Percentiles rank a stretch among this genome's conserved stretches.
Conservation (phyloP, 2,329 filamentous ascomycete species). For the Xenoacremonium recifei region DNA sequence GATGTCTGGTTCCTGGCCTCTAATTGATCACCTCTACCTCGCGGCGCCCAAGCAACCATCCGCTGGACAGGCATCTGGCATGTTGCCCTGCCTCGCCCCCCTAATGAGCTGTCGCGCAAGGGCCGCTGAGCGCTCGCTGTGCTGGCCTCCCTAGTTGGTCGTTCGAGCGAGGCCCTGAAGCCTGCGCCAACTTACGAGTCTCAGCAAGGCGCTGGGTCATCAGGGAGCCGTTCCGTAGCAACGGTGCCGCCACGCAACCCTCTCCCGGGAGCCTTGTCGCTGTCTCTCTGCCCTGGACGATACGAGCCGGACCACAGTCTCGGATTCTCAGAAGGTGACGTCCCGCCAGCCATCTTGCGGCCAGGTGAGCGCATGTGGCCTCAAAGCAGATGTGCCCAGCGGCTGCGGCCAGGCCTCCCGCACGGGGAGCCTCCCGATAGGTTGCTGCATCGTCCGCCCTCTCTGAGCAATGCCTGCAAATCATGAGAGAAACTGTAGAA, state of each 20-base stretch:
- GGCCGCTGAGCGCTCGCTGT: constrained; percentile 6
- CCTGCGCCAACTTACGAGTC: constrained; percentile 12
- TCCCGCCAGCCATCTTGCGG: constrained; percentile 10
- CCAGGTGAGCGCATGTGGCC: constrained; percentile 1
- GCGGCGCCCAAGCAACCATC: constrained; percentile 9
- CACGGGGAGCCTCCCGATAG: constrained; percentile 24
- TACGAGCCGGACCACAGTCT: constrained; percentile 10
- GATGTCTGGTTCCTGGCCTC: constrained; percentile 7
- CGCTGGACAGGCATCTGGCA: background rate
- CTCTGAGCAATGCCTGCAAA: constrained; percentile 12
- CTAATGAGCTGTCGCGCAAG: constrained; percentile 18
- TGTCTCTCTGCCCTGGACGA: constrained; percentile 10
- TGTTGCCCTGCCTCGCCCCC: constrained; percentile 9
- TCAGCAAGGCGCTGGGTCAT: constrained; percentile 5
- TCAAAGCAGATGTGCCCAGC: constrained; percentile 13
- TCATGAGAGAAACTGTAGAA: constrained; percentile 1
- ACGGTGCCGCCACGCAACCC: no score
- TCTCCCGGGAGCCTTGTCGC: constrained; percentile 14
- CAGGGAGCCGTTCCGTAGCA: background rate
- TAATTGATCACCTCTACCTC: constrained; percentile 10
- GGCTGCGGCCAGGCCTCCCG: constrained; percentile 11
- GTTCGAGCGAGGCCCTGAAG: constrained; percentile 19
- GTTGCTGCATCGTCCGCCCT: constrained; percentile 6
- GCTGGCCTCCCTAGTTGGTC: constrained; percentile 16
- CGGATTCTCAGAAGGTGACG: constrained; percentile 14